Percentiles rank a stretch among this genome's conserved stretches.
Evolutionary conservation across 768 basidiomycete species (phyloP).

Genomic region (Aureoboletus auriporus): DNA sequence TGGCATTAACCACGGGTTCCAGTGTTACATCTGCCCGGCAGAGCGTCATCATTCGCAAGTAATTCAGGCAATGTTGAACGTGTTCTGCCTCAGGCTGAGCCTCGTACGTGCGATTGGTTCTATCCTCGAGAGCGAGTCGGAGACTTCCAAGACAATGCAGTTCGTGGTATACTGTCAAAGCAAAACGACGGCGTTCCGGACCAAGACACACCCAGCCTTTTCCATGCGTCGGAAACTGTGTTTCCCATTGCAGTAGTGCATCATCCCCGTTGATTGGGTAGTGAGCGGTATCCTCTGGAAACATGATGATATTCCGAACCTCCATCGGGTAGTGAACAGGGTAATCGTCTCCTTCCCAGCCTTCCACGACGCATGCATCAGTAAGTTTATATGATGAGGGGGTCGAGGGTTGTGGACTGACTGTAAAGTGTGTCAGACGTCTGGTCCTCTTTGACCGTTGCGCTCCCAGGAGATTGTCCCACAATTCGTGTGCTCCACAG

Average conservation of each 20-base stretch:
- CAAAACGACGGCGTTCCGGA: constrained; percentile 29
- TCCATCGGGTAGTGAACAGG: constrained; percentile 25
- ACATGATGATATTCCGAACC: constrained; percentile 17
- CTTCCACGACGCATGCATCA: constrained; percentile 1
- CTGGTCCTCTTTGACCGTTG: not conserved
- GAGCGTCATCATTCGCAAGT: constrained; percentile 42
- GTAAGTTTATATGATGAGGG: not conserved
- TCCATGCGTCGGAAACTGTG: constrained; percentile 19
- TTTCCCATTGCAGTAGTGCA: constrained; percentile 16
- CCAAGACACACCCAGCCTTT: constrained; percentile 24
- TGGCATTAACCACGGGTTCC: constrained; percentile 33
- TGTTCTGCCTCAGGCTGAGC: constrained; percentile 13
- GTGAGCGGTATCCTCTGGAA: constrained; percentile 25
- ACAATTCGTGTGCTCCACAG: constrained; percentile 17
- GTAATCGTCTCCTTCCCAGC: constrained; percentile 26
- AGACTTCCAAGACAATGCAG: constrained; percentile 35
- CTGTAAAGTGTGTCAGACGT: constrained; percentile 11
- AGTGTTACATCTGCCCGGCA: constrained; percentile 47
- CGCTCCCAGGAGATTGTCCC: not conserved
- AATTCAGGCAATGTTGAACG: constrained; percentile 45
- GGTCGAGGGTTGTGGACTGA: constrained; percentile 5
- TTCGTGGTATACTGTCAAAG: constrained; percentile 36
- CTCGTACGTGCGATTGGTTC: constrained; percentile 13
- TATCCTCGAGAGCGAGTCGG: constrained; percentile 18
- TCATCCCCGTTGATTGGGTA: constrained; percentile 24